These are phyloP conservation scores for Nectriaceae sp. DNA, from an alignment of 2,329 filamentous ascomycete species.

Conservation along the genomic window DNA sequence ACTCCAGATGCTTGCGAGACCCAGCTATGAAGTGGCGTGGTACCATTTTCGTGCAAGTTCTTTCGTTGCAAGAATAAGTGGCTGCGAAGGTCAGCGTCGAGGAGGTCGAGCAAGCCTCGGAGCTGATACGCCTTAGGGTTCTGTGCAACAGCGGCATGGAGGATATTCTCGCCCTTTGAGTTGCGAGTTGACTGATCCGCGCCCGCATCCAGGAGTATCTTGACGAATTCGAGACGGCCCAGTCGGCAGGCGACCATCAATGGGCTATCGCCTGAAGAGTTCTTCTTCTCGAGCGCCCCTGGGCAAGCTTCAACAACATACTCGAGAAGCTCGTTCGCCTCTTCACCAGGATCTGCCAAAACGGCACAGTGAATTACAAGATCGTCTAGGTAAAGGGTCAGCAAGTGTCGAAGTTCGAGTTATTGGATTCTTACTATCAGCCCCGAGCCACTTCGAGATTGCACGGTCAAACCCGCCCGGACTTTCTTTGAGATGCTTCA, in stretches of 20 bases:
- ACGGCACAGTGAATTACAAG: constrained; percentile 69
- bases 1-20: constrained; percentile 38
- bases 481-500: constrained; percentile 62
- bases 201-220: constrained; percentile 65
- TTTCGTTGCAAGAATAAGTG: constrained; percentile 62
- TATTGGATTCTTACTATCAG: constrained; percentile 52
- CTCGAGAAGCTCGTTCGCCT: constrained; percentile 58
- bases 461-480: constrained; percentile 64
- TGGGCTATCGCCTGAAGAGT: constrained; percentile 61
- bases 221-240: constrained; percentile 55
- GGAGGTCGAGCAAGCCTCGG: constrained; percentile 53
- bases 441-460: constrained; percentile 62
- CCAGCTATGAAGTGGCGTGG: constrained; percentile 66
- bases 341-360: constrained; percentile 40
- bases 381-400: constrained; percentile 47
- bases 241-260: constrained; percentile 66
- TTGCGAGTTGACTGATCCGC: constrained; percentile 70
- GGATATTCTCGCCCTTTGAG: constrained; percentile 62
- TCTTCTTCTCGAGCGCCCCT: constrained; percentile 62
- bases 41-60: constrained; percentile 49
- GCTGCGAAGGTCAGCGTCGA: constrained; percentile 58
- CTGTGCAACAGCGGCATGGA: constrained; percentile 57
- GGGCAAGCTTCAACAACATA: constrained; percentile 67
- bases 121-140: constrained; percentile 39
- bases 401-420: no score